A percentile compares a stretch with the other conserved stretches of the same genome.
These are phyloP conservation scores for Hibiscus mutabilis DNA, from an alignment of 345 rosid species.

Conservation along the genomic window DNA sequence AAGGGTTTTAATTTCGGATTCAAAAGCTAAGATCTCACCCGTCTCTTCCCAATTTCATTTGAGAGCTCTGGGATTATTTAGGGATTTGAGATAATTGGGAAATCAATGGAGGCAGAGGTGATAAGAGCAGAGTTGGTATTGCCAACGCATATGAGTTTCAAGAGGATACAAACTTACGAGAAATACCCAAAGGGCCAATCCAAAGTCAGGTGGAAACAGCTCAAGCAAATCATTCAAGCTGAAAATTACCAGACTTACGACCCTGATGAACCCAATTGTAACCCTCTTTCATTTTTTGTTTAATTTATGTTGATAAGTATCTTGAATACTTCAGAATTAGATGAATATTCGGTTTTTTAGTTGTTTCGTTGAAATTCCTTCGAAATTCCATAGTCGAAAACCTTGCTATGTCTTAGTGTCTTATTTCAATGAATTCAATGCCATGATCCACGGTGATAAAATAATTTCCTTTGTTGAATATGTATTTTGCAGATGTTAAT, in stretches of 20 bases:
- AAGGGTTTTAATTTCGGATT: too few relatives aligned
- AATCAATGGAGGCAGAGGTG: too few relatives aligned
- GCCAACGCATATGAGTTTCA: conserved; percentile 60
- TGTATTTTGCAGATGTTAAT: conserved; percentile 49
- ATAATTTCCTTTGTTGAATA: too few relatives aligned
- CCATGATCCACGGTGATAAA: too few relatives aligned
- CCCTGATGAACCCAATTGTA: conserved; percentile 63
- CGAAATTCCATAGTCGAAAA: background rate
- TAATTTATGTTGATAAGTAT: background rate
- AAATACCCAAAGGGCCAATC: conserved; percentile 90
- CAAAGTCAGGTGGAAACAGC: conserved; percentile 82
- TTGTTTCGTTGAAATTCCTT: background rate
- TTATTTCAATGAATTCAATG: too few relatives aligned
- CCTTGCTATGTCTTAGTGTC: background rate
- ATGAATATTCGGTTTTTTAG: too few relatives aligned
- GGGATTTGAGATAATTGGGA: too few relatives aligned
- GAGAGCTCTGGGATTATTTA: too few relatives aligned
- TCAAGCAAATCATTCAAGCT: conserved; percentile 91
- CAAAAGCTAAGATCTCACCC: too few relatives aligned
- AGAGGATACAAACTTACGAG: conserved; percentile 61
- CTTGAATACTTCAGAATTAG: too few relatives aligned
- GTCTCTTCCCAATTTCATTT: too few relatives aligned
- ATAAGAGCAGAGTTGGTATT: conserved; percentile 64
- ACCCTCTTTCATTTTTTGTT: background rate
- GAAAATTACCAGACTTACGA: conserved; percentile 53